These are phyloP conservation scores for Metarhizium guizhouense DNA, from an alignment of 2,329 filamentous ascomycete species.

Conservation along the genomic window DNA sequence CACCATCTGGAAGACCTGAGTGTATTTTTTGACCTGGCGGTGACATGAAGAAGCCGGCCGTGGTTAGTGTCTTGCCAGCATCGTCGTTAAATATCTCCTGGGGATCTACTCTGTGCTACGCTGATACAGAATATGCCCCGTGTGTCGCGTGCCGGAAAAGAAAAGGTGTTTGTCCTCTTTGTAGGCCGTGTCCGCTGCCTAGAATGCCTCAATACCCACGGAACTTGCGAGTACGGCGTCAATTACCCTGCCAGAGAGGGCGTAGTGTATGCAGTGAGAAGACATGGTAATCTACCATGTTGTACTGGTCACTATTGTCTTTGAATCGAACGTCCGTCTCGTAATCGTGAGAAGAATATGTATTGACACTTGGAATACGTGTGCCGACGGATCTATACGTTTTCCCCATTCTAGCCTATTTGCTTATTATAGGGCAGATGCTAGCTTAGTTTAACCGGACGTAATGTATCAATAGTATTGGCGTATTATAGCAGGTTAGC, in stretches of 20 bases:
- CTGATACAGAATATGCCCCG: conserved; percentile 65
- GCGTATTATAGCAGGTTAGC: too few species aligned
- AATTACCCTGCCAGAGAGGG: conserved; percentile 48
- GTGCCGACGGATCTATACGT: conserved; percentile 72
- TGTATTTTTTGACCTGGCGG: too few species aligned
- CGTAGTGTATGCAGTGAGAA: conserved; percentile 48
- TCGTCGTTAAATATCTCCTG: too few species aligned
- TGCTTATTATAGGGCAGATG: too few species aligned
- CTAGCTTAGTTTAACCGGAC: too few species aligned
- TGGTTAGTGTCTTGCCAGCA: too few species aligned
- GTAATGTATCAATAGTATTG: too few species aligned
- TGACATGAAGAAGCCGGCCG: too few species aligned
- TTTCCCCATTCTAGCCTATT: conserved; percentile 27
- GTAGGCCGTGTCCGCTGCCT: conserved; percentile 67
- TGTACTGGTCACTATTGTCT: conserved; percentile 79
- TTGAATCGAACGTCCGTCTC: conserved; percentile 68
- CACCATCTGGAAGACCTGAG: too few species aligned
- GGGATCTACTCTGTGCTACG: conserved; percentile 45
- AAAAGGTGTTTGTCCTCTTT: conserved; percentile 65
- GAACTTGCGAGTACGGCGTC: conserved; percentile 70
- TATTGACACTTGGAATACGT: conserved; percentile 70
- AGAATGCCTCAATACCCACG: conserved; percentile 74
- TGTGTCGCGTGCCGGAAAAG: conserved; percentile 66
- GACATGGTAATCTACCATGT: conserved; percentile 79
- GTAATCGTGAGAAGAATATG: conserved; percentile 75